Percentiles rank a stretch among this genome's conserved stretches.
Evolutionary conservation across 1,139 yeast species (phyloP).

Genomic region (Debaryomyces singareniensis): DNA sequence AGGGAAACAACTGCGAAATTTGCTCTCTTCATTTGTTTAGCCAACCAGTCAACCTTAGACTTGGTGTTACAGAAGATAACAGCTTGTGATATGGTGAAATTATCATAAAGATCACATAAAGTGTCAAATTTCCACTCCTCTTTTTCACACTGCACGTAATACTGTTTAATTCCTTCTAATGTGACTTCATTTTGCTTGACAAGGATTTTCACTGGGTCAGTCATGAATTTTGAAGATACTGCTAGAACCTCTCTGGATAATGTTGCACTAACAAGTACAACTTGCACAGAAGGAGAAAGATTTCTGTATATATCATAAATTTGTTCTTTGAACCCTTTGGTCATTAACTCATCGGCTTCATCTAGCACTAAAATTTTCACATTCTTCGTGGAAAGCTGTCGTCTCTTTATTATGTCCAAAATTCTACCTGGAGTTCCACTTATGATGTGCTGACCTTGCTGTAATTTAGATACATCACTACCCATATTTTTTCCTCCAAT

Average conservation of each 20-base stretch:
- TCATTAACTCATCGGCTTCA: constrained; percentile 90
- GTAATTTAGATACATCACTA: constrained; percentile 67
- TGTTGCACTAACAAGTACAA: constrained; percentile 93
- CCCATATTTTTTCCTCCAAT: constrained; percentile 89
- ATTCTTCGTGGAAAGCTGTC: constrained; percentile 58
- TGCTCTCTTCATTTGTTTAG: constrained; percentile 68
- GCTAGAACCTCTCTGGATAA: constrained; percentile 79
- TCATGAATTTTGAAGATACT: constrained; percentile 81
- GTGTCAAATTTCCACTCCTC: constrained; percentile 97
- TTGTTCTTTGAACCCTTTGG: constrained; percentile 90
- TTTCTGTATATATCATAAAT: constrained; percentile 82
- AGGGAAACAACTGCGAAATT: constrained; percentile 87
- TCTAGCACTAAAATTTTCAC: constrained; percentile 82
- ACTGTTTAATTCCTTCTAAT: constrained; percentile 86
- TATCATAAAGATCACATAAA: constrained; percentile 85
- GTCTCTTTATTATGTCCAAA: constrained; percentile 77
- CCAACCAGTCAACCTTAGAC: constrained; percentile 86
- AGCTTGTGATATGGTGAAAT: constrained; percentile 91
- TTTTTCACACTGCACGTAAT: constrained; percentile 75
- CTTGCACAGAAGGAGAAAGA: constrained; percentile 79
- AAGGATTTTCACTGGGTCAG: constrained; percentile 83
- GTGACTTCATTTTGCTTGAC: constrained; percentile 89
- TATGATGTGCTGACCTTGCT: constrained; percentile 81
- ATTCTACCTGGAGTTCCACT: constrained; percentile 98
- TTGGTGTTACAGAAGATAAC: constrained; percentile 94